A percentile compares a stretch with the other conserved stretches of the same genome.
These are phyloP conservation scores for Laburnicola sp. DNA, from an alignment of 2,329 filamentous ascomycete species.

Conservation along the genomic window DNA sequence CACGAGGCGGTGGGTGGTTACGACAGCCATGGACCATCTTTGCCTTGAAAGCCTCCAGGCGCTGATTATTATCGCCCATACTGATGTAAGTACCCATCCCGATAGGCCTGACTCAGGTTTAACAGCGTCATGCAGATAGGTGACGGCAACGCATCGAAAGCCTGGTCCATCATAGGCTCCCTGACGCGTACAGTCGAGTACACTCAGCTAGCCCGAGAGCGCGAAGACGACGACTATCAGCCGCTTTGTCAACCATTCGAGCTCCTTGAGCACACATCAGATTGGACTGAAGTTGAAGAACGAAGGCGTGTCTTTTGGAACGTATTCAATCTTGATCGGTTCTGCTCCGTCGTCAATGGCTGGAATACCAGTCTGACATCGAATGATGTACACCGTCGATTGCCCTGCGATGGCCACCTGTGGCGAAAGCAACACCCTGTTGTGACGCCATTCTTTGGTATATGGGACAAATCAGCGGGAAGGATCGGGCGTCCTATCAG, in stretches of 20 bases:
- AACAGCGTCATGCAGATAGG: slow-evolving; percentile 8
- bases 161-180: slow-evolving; percentile 23
- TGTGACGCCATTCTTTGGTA: slow-evolving; percentile 24
- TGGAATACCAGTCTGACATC: slow-evolving; percentile 27
- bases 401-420: slow-evolving; percentile 24
- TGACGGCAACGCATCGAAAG: slow-evolving; percentile 16
- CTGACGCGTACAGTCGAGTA: slow-evolving; percentile 24
- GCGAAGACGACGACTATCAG: slow-evolving; percentile 15
- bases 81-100: slow-evolving; percentile 8
- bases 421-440: slow-evolving; percentile 23
- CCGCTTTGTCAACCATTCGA: slow-evolving; percentile 18
- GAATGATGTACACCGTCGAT: slow-evolving; percentile 21
- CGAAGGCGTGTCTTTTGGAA: slow-evolving; percentile 25
- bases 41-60: slow-evolving; percentile 18
- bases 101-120: neutral
- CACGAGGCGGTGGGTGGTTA: slow-evolving; percentile 14
- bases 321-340: slow-evolving; percentile 22
- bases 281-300: slow-evolving; percentile 26
- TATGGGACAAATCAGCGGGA: slow-evolving; percentile 26
- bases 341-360: slow-evolving; percentile 23
- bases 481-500: slow-evolving; percentile 22
- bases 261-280: slow-evolving; percentile 7
- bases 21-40: slow-evolving; percentile 16
- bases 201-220: slow-evolving; percentile 21
- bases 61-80: slow-evolving; percentile 19